Conservation (phyloP, 768 basidiomycete genomes). For the Myochromella boudieri region DNA sequence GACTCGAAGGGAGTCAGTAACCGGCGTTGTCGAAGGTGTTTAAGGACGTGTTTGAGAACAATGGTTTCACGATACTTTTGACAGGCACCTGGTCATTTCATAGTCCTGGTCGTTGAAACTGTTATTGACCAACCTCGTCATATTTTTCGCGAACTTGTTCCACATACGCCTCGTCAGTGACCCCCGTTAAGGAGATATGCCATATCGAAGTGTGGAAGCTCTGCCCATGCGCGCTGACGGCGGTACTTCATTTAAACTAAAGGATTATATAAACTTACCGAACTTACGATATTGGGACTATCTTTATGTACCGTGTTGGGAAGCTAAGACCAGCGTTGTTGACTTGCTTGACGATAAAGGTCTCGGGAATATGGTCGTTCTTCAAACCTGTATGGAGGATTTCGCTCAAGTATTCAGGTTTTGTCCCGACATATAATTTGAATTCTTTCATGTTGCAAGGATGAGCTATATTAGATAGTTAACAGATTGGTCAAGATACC, state of each 20-base stretch:
- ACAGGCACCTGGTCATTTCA: constrained; percentile 11
- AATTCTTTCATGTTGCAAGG: constrained; percentile 88
- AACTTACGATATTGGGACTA: constrained; percentile 72
- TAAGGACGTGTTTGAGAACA: constrained; percentile 66
- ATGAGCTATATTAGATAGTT: constrained; percentile 51
- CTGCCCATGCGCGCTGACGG: constrained; percentile 60
- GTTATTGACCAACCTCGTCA: constrained; percentile 54
- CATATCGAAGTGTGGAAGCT: constrained; percentile 82
- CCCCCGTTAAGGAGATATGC: constrained; percentile 65
- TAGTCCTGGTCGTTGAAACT: constrained; percentile 1
- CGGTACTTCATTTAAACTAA: not conserved
- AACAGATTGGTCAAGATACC: not conserved
- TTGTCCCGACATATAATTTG: constrained; percentile 65
- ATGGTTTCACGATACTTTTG: constrained; percentile 66
- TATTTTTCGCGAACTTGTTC: constrained; percentile 50
- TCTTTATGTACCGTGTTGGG: constrained; percentile 70
- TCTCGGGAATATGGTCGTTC: constrained; percentile 66
- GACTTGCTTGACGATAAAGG: constrained; percentile 55
- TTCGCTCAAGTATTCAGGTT: constrained; percentile 66
- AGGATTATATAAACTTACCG: not conserved
- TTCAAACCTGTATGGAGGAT: constrained; percentile 62
- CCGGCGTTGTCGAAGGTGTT: constrained; percentile 76
- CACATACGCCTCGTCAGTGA: constrained; percentile 56
- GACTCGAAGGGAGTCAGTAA: constrained; percentile 63
- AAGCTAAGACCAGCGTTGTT: constrained; percentile 58